These are phyloP conservation scores for Sporothrix inflata DNA, from an alignment of 2,329 filamentous ascomycete species.

Conservation along the genomic window DNA sequence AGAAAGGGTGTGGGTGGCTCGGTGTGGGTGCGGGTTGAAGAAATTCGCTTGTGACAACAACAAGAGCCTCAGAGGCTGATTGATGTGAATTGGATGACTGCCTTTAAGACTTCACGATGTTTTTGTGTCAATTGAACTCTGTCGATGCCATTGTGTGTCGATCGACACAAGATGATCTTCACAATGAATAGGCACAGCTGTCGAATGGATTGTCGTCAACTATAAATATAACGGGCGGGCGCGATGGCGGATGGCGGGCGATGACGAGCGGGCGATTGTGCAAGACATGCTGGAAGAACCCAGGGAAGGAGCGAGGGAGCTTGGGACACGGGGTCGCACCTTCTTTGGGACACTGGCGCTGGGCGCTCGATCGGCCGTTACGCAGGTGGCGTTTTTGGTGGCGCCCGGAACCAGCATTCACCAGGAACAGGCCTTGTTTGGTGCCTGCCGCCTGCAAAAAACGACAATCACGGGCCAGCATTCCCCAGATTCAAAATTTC, in stretches of 20 bases:
- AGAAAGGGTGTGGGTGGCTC: not conserved
- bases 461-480: slow-evolving; percentile 17
- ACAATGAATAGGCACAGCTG: not conserved
- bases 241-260: not conserved
- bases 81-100: not conserved
- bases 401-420: not conserved
- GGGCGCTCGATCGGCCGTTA: slow-evolving; percentile 17
- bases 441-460: not conserved
- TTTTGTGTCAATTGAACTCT: not conserved
- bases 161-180: not conserved
- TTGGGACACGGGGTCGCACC: too few relatives aligned
- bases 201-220: not conserved
- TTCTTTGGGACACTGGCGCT: too few relatives aligned
- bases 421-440: not conserved
- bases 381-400: slow-evolving; percentile 12
- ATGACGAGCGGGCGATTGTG: not conserved
- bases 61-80: not conserved
- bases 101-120: not conserved
- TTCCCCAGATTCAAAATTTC: slow-evolving; percentile 22
- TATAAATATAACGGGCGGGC: not conserved
- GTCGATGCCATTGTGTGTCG: not conserved
- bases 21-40: not conserved
- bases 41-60: slow-evolving; percentile 9
- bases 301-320: not conserved
- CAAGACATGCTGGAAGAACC: not conserved